Evolutionary conservation across 306 rosid species (phyloP).

Genomic region (Leucaena leucocephala): DNA sequence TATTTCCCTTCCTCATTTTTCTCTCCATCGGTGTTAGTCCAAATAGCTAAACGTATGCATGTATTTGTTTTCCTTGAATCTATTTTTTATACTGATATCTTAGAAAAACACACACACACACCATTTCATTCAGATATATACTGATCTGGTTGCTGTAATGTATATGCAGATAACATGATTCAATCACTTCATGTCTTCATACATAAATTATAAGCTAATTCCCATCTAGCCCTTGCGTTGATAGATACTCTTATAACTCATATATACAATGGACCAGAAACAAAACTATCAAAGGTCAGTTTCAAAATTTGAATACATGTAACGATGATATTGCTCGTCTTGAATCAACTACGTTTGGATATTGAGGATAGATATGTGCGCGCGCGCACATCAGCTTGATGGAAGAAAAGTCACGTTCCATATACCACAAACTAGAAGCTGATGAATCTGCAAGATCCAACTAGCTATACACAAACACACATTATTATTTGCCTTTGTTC

Average conservation of each 20-base stretch:
- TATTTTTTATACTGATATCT: not conserved
- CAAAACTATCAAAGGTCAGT: conserved; percentile 15
- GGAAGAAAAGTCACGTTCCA: conserved; percentile 5
- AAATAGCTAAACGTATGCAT: not conserved
- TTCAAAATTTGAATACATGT: conserved; percentile 1
- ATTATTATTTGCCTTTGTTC: not conserved
- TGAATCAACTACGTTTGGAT: conserved; percentile 2
- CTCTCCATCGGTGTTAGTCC: not conserved
- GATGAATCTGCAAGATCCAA: not conserved
- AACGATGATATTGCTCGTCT: conserved; percentile 4
- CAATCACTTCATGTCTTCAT: not conserved
- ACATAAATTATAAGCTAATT: not conserved
- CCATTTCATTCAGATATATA: not conserved
- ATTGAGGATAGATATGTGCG: not conserved
- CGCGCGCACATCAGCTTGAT: conserved; percentile 1
- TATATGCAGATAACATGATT: not conserved
- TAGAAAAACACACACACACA: too few relatives aligned
- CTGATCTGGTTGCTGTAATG: not conserved
- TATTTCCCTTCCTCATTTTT: too few relatives aligned
- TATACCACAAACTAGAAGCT: conserved; percentile 25
- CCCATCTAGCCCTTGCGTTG: not conserved
- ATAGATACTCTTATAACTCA: not conserved
- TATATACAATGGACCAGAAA: not conserved
- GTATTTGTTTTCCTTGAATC: not conserved
- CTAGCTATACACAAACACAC: not conserved